Base-by-base conservation (phyloP, 106 monocot species). In the Phalaenopsis equestris region DNA sequence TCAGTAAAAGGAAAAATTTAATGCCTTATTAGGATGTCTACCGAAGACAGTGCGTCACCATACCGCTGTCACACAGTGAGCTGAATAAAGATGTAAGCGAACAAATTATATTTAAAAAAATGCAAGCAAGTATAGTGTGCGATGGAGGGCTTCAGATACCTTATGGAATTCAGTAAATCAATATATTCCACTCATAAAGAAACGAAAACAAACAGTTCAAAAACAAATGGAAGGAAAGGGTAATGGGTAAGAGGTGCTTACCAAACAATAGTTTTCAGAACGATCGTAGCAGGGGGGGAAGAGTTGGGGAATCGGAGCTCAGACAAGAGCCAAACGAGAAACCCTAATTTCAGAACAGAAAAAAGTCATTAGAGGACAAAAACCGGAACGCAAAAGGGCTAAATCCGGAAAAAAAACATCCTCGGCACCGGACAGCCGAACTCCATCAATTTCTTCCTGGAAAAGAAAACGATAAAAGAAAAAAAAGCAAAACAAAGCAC, bases 281-380 rank as follows among this genome's bases (percentile, higher is more conserved):
- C 57, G 79, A 65, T 19, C 9, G 38, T 41, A 18, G 45, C 64
- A 14, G 12, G 11, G 65, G 10, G 46, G 42, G 9, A 12, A 14
- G 12, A 15, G 1, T 39, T 39, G 39, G 37, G 55, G 38, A 36
- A 41, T 21, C n/a, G 24, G 5, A 14, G 65, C 38, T 74, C 74
- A 74, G 74, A 42, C 41, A 65, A 67, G 79, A 67, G 45, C 64
- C 64, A 43, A 45, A 79, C 64, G 21, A 79, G 12, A 79, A 79
- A 67, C 79, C 79, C 79, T 79, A 65, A 15, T 79, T 79, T 24
- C 79, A 79, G 43, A 79, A 67, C 61, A 79, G 79, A 79, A 79
- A 79, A 79, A 55, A 79, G 64, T 8, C 42, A 79, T 79, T 79
- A 79, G 79, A 41, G 38, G 79, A 12, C 38, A 42, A 67, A 65